Base-by-base conservation (phyloP, 192 early-diverging fungal species). In the Rhizophagus clarus region DNA sequence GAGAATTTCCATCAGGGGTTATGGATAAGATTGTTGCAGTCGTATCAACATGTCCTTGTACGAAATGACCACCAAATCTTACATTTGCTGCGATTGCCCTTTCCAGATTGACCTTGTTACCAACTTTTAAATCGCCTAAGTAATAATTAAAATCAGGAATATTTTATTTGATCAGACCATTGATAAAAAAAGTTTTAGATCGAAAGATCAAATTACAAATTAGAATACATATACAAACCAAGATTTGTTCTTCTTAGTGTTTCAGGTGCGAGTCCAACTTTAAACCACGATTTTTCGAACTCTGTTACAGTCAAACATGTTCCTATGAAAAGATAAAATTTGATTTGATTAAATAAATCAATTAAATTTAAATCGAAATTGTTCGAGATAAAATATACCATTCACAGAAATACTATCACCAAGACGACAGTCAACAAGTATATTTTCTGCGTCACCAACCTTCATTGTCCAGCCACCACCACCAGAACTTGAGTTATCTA, bases 271-370 rank as follows among this genome's bases (percentile, higher is more conserved):
- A 97, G 84, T 17, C 95, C 95, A 31, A 98, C 95, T 82, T 98
- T 98, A 89, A 98, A 98, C 22, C 72, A 84, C 61, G 90, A 89
- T 24, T 80, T 81, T 66, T 93, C 88, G 82, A 98, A 97, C 83
- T 96, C 97, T 32, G 97, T 99, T 10, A 98, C 97, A 1, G 98
- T 99, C 76, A 99, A 86, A 85, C 98, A 99, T 32, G 95, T 92
- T 12, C 95, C 95, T 95, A 68, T 66, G 26, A 28, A 42, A 17
- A 64, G 20, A 66, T 10, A 24, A n/a, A n/a, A n/a, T 37, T 61
- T 15, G 34, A 5, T 45, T 42, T 42, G 9, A 42, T 42, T 42
- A 42, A 42, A 76, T 60, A 49, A 7, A 37, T 20, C 29, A 56
- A 56, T 56, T 56, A 56, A 42, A 31, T 24, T 4, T 61, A 37